phyloP scores from a whole-genome alignment of 2,329 filamentous ascomycete species.

The Alternaria angustiovoidea region DNA sequence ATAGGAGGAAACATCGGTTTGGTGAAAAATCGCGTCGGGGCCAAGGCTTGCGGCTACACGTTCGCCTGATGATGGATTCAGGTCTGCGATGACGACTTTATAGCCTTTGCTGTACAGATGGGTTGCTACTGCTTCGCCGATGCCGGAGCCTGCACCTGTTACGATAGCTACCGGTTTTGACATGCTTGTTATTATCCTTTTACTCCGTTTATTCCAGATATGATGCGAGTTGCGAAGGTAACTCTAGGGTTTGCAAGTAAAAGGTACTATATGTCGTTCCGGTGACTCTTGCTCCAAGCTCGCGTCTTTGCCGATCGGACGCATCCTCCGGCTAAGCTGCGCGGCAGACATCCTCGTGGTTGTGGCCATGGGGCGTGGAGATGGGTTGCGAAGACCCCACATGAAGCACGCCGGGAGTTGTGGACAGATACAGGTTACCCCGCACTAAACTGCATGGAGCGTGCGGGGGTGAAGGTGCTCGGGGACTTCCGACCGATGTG shows the following conservation, averaged over 20 bases:
- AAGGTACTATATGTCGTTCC: background rate
- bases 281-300: background rate
- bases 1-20: constrained; percentile 53
- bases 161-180: constrained; percentile 54
- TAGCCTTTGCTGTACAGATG: constrained; percentile 52
- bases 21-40: constrained; percentile 46
- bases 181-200: constrained; percentile 29
- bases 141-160: constrained; percentile 56
- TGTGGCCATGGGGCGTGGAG: constrained; percentile 9
- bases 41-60: constrained; percentile 41
- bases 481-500: background rate
- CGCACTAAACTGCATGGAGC: constrained; percentile 14
- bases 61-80: constrained; percentile 45
- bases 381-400: constrained; percentile 16
- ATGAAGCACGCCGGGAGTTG: constrained; percentile 11
- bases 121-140: constrained; percentile 55
- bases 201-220: background rate
- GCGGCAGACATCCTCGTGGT: background rate
- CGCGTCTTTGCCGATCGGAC: background rate
- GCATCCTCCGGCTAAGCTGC: constrained; percentile 1
- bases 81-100: constrained; percentile 56
- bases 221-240: background rate
- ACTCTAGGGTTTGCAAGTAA: background rate
- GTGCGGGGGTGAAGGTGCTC: constrained; percentile 21
- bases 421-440: constrained; percentile 5